Evolutionary conservation across 2,329 filamentous ascomycete species (phyloP).

Genomic region (Phyllosticta capitalensis): DNA sequence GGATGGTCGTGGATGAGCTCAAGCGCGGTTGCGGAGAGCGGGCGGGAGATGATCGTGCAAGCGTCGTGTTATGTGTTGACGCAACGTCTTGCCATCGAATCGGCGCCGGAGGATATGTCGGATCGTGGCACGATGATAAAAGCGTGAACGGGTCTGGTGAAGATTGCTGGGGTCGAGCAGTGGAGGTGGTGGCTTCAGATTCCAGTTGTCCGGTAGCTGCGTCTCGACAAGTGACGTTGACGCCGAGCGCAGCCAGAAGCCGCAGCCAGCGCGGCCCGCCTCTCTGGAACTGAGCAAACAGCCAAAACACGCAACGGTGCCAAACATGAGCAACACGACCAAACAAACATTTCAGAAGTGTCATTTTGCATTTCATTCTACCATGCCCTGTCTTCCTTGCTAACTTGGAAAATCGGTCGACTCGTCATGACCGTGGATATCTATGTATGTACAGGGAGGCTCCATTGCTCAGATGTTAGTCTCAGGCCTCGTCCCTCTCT

Average conservation of each 20-base stretch:
- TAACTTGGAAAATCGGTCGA: too few species aligned
- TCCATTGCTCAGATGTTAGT: not conserved
- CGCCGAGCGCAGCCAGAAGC: not conserved
- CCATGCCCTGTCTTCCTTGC: too few species aligned
- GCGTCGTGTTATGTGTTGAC: not conserved
- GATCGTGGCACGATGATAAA: not conserved
- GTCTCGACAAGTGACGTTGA: not conserved
- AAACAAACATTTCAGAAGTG: not conserved
- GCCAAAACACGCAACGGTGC: not conserved
- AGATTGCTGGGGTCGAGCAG: not conserved
- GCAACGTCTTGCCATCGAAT: slow-evolving; percentile 7
- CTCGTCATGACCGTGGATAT: not conserved
- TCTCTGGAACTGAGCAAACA: not conserved
- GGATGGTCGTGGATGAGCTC: not conserved
- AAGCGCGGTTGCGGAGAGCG: slow-evolving; percentile 6
- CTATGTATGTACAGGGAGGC: not conserved
- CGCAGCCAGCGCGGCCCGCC: not conserved
- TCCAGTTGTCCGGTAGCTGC: too few species aligned
- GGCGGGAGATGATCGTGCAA: not conserved
- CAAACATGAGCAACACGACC: not conserved
- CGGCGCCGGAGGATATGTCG: not conserved
- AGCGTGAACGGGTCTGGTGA: not conserved
- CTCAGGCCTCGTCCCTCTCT: slow-evolving; percentile 30
- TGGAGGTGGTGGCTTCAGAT: not conserved
- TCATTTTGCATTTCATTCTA: too few species aligned